Evolutionary conservation across 2,329 filamentous ascomycete genomes (phyloP).

Genomic region (Septoria petroselini): DNA sequence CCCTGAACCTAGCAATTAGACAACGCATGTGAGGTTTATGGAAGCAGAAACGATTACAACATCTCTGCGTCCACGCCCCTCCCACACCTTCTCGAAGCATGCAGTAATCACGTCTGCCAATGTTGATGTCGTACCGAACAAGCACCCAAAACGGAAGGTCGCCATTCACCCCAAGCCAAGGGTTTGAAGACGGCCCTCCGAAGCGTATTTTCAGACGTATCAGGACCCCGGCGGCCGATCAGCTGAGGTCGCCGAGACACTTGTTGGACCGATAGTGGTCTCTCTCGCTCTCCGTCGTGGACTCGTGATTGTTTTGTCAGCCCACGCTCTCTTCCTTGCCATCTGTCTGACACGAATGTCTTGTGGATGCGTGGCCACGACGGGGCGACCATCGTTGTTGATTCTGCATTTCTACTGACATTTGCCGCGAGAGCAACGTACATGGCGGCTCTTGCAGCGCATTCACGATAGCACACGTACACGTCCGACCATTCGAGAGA

Average conservation of each 20-base stretch:
- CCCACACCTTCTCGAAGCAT: not conserved
- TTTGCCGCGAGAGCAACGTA: not conserved
- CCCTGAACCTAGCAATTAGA: no score
- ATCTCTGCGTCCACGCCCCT: no score
- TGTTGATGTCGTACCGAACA: no score
- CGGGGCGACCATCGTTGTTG: not conserved
- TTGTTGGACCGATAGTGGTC: no score
- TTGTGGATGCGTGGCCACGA: slow-evolving; percentile 1
- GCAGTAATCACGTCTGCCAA: no score
- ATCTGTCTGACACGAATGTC: not conserved
- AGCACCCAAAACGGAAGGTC: no score
- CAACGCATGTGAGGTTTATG: no score
- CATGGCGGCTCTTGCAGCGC: not conserved
- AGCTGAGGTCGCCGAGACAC: not conserved
- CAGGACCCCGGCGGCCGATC: no score
- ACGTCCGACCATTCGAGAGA: not conserved
- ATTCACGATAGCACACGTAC: slow-evolving; percentile 5
- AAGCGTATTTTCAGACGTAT: no score
- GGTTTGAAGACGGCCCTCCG: no score
- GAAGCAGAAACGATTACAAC: not conserved
- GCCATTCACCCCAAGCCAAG: no score
- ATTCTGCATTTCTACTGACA: slow-evolving; percentile 10
- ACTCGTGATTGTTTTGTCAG: not conserved
- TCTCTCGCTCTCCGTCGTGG: no score
- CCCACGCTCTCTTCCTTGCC: not conserved